Percentiles rank a stretch among this genome's conserved stretches.
Conservation (phyloP, 2,329 filamentous ascomycete genomes). For the Cladophialophora exuberans region DNA sequence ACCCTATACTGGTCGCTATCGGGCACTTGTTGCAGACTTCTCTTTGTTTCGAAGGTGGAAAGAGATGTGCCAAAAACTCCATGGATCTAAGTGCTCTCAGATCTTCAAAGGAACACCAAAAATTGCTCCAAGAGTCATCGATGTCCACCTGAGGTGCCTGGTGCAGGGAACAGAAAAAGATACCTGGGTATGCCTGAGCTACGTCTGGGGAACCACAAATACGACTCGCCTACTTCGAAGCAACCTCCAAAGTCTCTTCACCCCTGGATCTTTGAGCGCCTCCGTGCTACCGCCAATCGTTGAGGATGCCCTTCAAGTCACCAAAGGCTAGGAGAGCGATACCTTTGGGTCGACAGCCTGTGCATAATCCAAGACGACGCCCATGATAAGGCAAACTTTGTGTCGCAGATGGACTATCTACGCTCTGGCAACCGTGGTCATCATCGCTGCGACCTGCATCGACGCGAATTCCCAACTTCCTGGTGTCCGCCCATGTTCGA, state of each 20-base stretch:
- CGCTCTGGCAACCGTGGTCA: slow-evolving; percentile 17
- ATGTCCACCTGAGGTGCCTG: slow-evolving; percentile 16
- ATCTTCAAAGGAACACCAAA: neutral
- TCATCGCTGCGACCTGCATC: slow-evolving; percentile 18
- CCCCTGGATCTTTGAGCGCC: slow-evolving; percentile 12
- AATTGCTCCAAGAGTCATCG: slow-evolving; percentile 11
- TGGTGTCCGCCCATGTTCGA: slow-evolving; percentile 14
- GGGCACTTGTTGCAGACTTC: neutral
- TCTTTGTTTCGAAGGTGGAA: neutral
- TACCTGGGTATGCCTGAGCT: slow-evolving; percentile 21
- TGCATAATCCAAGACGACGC: slow-evolving; percentile 32
- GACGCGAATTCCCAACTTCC: slow-evolving; percentile 23
- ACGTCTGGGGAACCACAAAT: slow-evolving; percentile 19
- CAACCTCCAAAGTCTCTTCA: slow-evolving; percentile 11
- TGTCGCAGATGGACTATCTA: slow-evolving; percentile 32
- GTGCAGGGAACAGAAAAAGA: slow-evolving; percentile 4
- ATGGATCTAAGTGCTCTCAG: neutral
- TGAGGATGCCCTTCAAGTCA: slow-evolving; percentile 20
- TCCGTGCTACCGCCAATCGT: slow-evolving; percentile 5
- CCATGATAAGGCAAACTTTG: slow-evolving; percentile 23
- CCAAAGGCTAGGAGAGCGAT: slow-evolving; percentile 21
- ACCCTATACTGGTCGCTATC: neutral
- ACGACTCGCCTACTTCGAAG: slow-evolving; percentile 5
- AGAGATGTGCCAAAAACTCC: neutral
- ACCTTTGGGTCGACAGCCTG: slow-evolving; percentile 32